phyloP scores from a whole-genome alignment of 768 basidiomycete species.

The Calocera viscosa region DNA sequence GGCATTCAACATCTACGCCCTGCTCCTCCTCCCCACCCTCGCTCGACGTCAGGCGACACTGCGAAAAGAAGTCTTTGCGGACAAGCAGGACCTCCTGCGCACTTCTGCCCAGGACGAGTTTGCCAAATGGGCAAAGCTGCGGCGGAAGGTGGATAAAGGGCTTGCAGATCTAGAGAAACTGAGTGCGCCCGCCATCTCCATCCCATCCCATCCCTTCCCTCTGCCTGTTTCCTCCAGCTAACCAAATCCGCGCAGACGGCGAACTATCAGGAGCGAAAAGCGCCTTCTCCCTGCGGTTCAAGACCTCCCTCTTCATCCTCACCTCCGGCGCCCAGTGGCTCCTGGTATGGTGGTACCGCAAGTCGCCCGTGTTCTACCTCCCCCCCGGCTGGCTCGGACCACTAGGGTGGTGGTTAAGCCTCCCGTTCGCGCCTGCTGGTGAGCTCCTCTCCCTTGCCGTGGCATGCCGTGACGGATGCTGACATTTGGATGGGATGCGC shows the following conservation, averaged over 20 bases:
- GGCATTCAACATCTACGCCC: constrained; percentile 62
- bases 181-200: constrained; percentile 39
- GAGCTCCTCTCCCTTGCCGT: constrained; percentile 20
- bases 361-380: constrained; percentile 82
- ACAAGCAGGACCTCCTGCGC: constrained; percentile 72
- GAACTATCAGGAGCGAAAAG: constrained; percentile 49
- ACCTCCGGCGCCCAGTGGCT: constrained; percentile 80
- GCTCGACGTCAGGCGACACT: constrained; percentile 52
- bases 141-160: constrained; percentile 83
- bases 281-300: constrained; percentile 59
- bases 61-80: constrained; percentile 64
- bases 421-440: constrained; percentile 88
- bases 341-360: constrained; percentile 85
- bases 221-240: not conserved
- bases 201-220: not conserved
- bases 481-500: not conserved
- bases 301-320: constrained; percentile 56
- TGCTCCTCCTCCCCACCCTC: constrained; percentile 46
- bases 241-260: constrained; percentile 54
- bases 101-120: constrained; percentile 97
- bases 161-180: constrained; percentile 80
- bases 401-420: constrained; percentile 70
- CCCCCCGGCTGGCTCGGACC: constrained; percentile 86
- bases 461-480: constrained; percentile 11
- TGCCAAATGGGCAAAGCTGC: constrained; percentile 92